Conservation (phyloP, 208 protist species). For the Angomonas deanei region DNA sequence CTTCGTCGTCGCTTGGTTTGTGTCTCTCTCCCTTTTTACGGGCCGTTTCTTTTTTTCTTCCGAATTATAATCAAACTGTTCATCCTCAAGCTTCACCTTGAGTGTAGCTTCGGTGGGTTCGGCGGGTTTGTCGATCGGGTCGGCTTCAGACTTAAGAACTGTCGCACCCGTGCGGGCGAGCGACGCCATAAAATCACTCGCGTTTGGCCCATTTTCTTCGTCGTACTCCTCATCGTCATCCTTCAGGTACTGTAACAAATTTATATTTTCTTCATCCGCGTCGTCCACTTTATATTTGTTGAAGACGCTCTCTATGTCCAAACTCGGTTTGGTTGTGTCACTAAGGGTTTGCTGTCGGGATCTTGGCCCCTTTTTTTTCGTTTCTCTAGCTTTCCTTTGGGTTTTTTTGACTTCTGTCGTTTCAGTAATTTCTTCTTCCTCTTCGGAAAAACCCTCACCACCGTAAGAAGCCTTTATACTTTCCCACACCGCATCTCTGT, state of each 20-base stretch:
- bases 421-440: neutral
- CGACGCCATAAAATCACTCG: constrained; percentile 20
- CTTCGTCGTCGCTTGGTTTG: constrained; percentile 1
- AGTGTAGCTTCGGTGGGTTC: too few species aligned
- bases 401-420: neutral
- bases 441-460: neutral
- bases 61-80: constrained; percentile 6
- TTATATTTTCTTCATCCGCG: constrained; percentile 45
- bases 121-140: neutral
- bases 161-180: constrained; percentile 7
- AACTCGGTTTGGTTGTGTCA: constrained; percentile 39
- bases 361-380: neutral
- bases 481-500: neutral
- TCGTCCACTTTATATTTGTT: constrained; percentile 34
- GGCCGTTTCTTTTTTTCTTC: constrained; percentile 7
- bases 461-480: too few species aligned
- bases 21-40: neutral
- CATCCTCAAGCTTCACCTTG: constrained; percentile 17
- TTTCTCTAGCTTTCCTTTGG: neutral
- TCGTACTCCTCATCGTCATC: constrained; percentile 33
- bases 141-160: neutral
- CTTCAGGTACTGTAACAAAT: constrained; percentile 19
- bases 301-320: constrained; percentile 62
- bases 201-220: constrained; percentile 17
- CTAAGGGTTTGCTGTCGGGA: constrained; percentile 54